Evolutionary conservation across 2,329 filamentous ascomycete species (phyloP), one percentile per base, ranked within the genome.

Genomic region (Xylariaceae sp.): DNA sequence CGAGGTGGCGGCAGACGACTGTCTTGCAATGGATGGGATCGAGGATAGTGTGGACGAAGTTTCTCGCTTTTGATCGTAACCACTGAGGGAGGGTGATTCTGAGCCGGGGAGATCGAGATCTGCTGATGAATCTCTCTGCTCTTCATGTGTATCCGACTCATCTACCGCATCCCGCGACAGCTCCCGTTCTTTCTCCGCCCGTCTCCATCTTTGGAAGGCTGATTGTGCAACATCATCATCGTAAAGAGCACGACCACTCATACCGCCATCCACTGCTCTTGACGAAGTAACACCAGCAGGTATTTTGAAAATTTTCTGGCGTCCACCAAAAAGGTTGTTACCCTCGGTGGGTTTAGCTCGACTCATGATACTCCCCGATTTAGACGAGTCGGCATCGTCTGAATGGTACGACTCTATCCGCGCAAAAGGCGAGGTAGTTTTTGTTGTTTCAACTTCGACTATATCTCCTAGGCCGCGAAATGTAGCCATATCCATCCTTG

Each of bases 271-370:
- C 4, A 58, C 34, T 5, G 73, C 76, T 32, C 76, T 74, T 2
- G 76, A 76, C 41, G 69, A 67, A 13, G 68, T 67, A 18, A 70
- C 70, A 22, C 78, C 77, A 3, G 75, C 76, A 0, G 88, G 79
- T 59, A 96, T 88, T 70, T 90, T 92, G 71, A 95, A 97, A 36
- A 97, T 86, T 74, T 97, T 97, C 69, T 97, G 94, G 42, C 94
- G 84, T 15, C 94, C 94, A 53, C 94, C 94, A 71, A 99, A 99
- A 53, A 99, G 72, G 62, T 89, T 87, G 67, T 97, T 99, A 43
- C 92, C 91, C 67, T 97, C 92, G 1, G 83, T 85, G 0, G 89
- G 91, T 62, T 92, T 86, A 7, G 87, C 78, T 48, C 94, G 81
- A 63, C 78, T 86, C 88, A 97, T 92, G n/a, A 97, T 80, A 69